Conservation (phyloP, 768 basidiomycete genomes). For the Hydnomerulius pinastri region DNA sequence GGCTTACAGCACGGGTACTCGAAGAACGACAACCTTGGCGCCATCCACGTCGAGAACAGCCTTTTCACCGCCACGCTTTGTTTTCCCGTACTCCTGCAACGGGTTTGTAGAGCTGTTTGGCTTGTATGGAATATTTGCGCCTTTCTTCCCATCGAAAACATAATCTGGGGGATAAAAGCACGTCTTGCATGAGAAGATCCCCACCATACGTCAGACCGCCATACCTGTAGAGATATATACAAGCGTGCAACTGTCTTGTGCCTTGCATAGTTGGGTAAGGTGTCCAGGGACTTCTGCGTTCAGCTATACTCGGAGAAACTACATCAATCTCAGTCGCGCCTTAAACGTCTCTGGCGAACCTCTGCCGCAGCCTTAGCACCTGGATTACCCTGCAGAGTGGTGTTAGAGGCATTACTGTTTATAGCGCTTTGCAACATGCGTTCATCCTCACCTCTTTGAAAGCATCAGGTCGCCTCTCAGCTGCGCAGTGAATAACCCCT, state of each 20-base stretch:
- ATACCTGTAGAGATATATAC: slow-evolving; percentile 91
- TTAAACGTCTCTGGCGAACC: slow-evolving; percentile 38
- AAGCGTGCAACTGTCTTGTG: slow-evolving; percentile 64
- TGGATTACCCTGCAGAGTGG: slow-evolving; percentile 33
- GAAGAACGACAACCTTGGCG: slow-evolving; percentile 66
- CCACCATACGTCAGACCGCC: neutral
- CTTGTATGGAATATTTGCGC: slow-evolving; percentile 87
- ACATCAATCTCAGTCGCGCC: neutral
- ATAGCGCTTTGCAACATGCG: neutral
- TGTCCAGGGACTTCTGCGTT: slow-evolving; percentile 76
- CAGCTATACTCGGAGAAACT: slow-evolving; percentile 48
- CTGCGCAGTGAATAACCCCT: slow-evolving; percentile 95
- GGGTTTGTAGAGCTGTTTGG: slow-evolving; percentile 77
- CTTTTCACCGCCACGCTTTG: slow-evolving; percentile 86
- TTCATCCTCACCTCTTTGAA: slow-evolving; percentile 72
- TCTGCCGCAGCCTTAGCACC: slow-evolving; percentile 67
- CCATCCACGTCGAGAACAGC: slow-evolving; percentile 64
- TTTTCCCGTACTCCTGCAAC: slow-evolving; percentile 83
- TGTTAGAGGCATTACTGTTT: neutral
- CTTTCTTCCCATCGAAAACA: slow-evolving; percentile 97
- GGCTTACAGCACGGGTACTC: slow-evolving; percentile 86
- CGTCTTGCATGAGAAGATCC: slow-evolving; percentile 8
- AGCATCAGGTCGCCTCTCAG: slow-evolving; percentile 90
- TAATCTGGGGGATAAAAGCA: slow-evolving; percentile 59
- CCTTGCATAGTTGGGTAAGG: slow-evolving; percentile 66